Base-by-base conservation (phyloP, 176 grass and related monocot genomes). In the Ampelocalamus luodianensis region DNA sequence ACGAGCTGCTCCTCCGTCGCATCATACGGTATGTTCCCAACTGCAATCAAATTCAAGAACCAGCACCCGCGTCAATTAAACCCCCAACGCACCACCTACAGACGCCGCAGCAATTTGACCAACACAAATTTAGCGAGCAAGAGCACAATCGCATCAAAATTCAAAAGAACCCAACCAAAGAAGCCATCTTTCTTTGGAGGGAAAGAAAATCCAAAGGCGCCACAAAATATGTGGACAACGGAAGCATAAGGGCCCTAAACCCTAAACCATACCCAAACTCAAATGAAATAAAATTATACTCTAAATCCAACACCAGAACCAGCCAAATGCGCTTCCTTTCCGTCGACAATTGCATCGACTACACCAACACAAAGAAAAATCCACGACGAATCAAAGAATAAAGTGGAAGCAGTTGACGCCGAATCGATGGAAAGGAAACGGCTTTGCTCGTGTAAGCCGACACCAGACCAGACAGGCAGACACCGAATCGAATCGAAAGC, bases 1-100 rank as follows among this genome's bases (percentile, higher is more conserved):
- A 94, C 87, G 7, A 99, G 88, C 73, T 96, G 91, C 69, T 99
- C 93, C 86, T 99, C 96, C 68, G 96, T 96, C 10, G 93, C 96
- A 82, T 96, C 93, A 8, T 95, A 95, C 0, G 96, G 93, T 71
- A 99, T 99, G 74, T 99, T 99, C 55, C 96, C 96, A 44, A 99
- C 96, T 99, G 96, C 72, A 67, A 89, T 44, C 44, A 65, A 53
- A 72, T 82, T 67, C 16, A 82, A 74, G 23, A 76, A 65, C 8
- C 22, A 80, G 49, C 5, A 63, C n/a, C 62, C 4, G 17, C 13
- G 20, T 84, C 74, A 93, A 81, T 54, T 39, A 24, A 54, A 44
- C 24, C 46, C 7, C 10, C 12, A 14, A 24, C 32, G 49, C 16
- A n/a, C 68, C 45, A 51, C 32, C 10, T 53, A 20, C 32, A 24